phyloP scores from a whole-genome alignment of 2,329 filamentous ascomycete species.

The Daldinia eschscholtzii region DNA sequence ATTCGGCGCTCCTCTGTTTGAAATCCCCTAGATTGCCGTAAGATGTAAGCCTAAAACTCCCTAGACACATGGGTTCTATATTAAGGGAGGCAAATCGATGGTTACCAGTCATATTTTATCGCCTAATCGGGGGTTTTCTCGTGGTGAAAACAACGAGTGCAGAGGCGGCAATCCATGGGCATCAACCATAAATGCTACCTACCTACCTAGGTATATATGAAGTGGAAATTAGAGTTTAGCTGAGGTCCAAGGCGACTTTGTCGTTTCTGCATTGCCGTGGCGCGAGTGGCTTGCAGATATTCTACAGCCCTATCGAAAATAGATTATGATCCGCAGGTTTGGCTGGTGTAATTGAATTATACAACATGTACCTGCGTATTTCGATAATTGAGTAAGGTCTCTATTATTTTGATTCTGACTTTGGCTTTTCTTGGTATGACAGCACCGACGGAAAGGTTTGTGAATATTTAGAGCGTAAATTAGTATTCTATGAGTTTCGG shows the following conservation, averaged over 20 bases:
- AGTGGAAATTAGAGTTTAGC: not conserved
- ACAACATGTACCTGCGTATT: not conserved
- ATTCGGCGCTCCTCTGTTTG: not conserved
- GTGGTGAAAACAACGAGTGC: not conserved
- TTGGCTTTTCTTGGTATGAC: not conserved
- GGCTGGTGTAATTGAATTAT: not conserved
- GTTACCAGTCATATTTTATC: not conserved
- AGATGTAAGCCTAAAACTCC: not conserved
- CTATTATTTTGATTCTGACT: not conserved
- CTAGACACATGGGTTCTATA: not conserved
- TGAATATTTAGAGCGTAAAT: not conserved
- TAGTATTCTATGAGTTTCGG: no score
- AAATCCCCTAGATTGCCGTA: not conserved
- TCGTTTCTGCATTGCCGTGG: slow-evolving; percentile 4
- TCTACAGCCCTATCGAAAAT: slow-evolving; percentile 2
- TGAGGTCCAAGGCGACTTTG: not conserved
- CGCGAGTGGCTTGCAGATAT: slow-evolving; percentile 17
- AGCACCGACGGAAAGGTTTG: not conserved
- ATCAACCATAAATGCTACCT: not conserved
- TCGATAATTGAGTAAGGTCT: not conserved
- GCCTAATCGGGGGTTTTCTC: not conserved
- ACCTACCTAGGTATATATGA: no score
- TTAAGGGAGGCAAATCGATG: not conserved
- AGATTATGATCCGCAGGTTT: not conserved
- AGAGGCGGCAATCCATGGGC: not conserved